A percentile compares a stretch with the other conserved stretches of the same genome.
These are phyloP conservation scores for Solanum paucissectum DNA, from an alignment of 257 asterid genomes.

Conservation along the genomic window DNA sequence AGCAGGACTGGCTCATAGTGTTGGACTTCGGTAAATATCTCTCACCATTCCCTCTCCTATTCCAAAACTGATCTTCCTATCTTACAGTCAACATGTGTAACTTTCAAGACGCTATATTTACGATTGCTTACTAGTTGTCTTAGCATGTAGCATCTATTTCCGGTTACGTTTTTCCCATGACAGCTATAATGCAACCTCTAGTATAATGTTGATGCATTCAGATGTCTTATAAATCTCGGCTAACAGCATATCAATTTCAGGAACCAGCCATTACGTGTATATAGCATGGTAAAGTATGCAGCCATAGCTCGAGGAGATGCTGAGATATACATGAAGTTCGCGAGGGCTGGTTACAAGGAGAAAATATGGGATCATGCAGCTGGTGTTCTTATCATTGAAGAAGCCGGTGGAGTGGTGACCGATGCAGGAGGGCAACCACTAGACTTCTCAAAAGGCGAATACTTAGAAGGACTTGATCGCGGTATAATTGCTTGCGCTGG, in stretches of 20 bases:
- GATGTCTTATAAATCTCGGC: background rate
- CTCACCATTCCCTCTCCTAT: background rate
- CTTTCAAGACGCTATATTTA: background rate
- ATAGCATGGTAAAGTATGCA: constrained; percentile 77
- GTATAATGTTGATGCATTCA: background rate
- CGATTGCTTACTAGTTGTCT: background rate
- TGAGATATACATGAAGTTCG: constrained; percentile 77
- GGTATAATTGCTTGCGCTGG: constrained; percentile 78
- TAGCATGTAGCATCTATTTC: background rate
- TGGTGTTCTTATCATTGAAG: constrained; percentile 66
- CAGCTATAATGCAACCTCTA: background rate
- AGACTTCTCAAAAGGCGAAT: constrained; percentile 62
- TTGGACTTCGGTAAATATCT: constrained; percentile 49
- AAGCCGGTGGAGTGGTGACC: constrained; percentile 82
- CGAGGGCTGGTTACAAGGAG: constrained; percentile 71
- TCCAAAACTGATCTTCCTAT: background rate
- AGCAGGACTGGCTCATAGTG: constrained; percentile 77
- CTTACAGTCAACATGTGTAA: background rate
- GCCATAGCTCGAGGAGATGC: constrained; percentile 88
- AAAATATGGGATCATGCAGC: constrained; percentile 97
- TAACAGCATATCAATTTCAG: constrained; percentile 17
- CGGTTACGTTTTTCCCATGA: background rate
- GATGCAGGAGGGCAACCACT: constrained; percentile 72
- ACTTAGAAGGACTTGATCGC: constrained; percentile 75
- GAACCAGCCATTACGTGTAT: constrained; percentile 65